These are phyloP conservation scores for Eucalyptus curtisii DNA, from an alignment of 345 rosid species.

Conservation along the genomic window DNA sequence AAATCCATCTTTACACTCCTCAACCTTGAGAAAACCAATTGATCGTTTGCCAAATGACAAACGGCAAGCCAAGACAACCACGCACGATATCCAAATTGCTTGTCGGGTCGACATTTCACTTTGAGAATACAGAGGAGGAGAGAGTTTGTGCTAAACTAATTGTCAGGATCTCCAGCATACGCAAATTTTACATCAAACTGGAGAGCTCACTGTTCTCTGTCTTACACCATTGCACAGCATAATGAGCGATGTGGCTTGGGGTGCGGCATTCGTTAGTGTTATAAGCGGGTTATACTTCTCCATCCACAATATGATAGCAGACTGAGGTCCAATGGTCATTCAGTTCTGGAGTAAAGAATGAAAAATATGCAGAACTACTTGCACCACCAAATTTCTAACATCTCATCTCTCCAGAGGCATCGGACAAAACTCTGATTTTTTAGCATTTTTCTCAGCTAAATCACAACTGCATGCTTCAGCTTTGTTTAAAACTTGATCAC, in stretches of 20 bases:
- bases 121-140: neutral
- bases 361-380: neutral
- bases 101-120: neutral
- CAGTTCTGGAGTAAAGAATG: neutral
- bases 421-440: neutral
- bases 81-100: neutral
- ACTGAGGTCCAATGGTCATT: neutral
- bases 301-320: neutral
- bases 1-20: neutral
- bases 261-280: accelerated
- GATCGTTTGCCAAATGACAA: neutral
- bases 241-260: neutral
- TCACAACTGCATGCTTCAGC: neutral
- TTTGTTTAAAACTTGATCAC: neutral
- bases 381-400: neutral
- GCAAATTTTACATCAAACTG: neutral
- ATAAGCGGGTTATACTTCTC: neutral
- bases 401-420: neutral
- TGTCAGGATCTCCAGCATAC: accelerated
- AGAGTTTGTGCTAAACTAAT: neutral
- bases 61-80: neutral
- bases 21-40: neutral
- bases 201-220: neutral
- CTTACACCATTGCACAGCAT: neutral
- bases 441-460: neutral